A percentile compares a stretch with the other conserved stretches of the same genome.
These are phyloP conservation scores for Ceratocystis huliohia DNA, from an alignment of 2,329 filamentous ascomycete genomes.

Conservation along the genomic window DNA sequence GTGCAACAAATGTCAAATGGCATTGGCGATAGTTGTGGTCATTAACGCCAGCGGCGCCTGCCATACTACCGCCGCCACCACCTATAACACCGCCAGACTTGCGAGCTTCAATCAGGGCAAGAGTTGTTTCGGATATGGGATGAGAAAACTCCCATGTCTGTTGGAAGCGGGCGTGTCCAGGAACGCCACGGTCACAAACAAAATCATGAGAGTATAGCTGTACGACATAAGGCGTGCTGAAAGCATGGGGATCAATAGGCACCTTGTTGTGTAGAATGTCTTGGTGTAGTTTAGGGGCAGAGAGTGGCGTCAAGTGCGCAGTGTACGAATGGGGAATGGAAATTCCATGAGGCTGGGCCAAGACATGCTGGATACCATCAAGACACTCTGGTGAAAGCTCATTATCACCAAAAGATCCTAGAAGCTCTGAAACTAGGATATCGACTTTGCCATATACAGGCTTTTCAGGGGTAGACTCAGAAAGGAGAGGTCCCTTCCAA, in stretches of 20 bases:
- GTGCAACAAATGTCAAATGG: constrained; percentile 64
- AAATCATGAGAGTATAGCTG: constrained; percentile 84
- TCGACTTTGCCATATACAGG: constrained; percentile 58
- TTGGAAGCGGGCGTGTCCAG: constrained; percentile 52
- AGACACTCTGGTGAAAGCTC: constrained; percentile 93
- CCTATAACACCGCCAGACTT: constrained; percentile 51
- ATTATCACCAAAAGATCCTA: constrained; percentile 94
- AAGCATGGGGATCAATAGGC: constrained; percentile 53
- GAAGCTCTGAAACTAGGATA: constrained; percentile 83
- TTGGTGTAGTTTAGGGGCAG: constrained; percentile 70
- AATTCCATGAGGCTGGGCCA: constrained; percentile 68
- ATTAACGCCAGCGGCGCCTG: constrained; percentile 67
- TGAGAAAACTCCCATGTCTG: constrained; percentile 71
- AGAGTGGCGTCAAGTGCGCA: constrained; percentile 82
- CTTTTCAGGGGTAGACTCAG: constrained; percentile 32
- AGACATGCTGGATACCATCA: constrained; percentile 84
- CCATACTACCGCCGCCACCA: constrained; percentile 59
- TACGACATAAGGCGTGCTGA: constrained; percentile 89
- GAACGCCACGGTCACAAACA: constrained; percentile 50
- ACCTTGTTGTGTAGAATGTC: constrained; percentile 55
- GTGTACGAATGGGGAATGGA: constrained; percentile 91
- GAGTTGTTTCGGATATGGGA: constrained; percentile 49
- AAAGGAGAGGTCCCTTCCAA: constrained; percentile 68
- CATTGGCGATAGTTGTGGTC: constrained; percentile 81
- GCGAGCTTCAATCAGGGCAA: constrained; percentile 43